Evolutionary conservation across 257 asterid genomes (phyloP), one percentile per base, ranked within the genome.

Genomic region (Solanum chaucha): DNA sequence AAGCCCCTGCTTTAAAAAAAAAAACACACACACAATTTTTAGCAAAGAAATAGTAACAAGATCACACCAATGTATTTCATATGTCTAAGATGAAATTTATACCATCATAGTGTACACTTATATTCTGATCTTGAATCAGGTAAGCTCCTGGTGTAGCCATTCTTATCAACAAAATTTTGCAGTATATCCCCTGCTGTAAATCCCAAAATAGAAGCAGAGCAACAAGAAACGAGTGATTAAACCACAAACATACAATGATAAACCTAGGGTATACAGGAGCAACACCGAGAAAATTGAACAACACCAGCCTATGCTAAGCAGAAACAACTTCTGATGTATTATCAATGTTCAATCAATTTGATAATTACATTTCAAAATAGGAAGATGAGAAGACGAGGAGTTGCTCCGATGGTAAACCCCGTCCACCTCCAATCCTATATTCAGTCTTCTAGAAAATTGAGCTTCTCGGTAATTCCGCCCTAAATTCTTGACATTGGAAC

Each of bases 41-140:
- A 41, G 68, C 55, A 14, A 85, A 32, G 51, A 24, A 26, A 58
- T 15, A 87, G 19, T 3, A 15, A 65, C 4, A 14, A 68, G 15
- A 6, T 15, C 9, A 51, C 10, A 40, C 10, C 17, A 58, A 36
- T 84, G 36, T 72, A 34, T 20, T 17, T 36, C 9, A 4, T 15
- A 36, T 10, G 20, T 71, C 2, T 34, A 5, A 15, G 24, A 14
- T n/a, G 20, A 17, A 10, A 46, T 46, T 38, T 38, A 83, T 92
- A 94, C 99, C 99, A 83, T 73, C 91, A 91, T 92, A 90, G 74
- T 89, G 95, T 85, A 91, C 35, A 85, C 67, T 93, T 75, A 92
- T 87, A 87, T 97, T 95, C 94, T 94, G 98, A 91, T 95, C 97
- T 82, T 87, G 98, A 87, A 92, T 61, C 30, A 59, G 28, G 68